Conservation (phyloP, 2,329 filamentous ascomycete genomes). For the Fonsecaea erecta region DNA sequence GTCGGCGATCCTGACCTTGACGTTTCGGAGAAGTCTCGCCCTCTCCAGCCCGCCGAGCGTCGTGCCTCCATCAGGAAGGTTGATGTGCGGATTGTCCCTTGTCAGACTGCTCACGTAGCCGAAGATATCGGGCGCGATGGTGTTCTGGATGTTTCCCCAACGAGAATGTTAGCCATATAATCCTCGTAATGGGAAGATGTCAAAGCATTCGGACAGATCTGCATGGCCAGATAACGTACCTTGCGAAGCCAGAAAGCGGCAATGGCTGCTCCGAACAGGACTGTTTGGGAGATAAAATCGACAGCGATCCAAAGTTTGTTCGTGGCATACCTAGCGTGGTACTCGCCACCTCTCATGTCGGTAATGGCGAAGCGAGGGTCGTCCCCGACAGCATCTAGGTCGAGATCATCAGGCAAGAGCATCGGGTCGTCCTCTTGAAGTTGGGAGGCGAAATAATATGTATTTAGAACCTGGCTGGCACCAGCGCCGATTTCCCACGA, state of each 20-base stretch:
- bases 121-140: conserved; percentile 9
- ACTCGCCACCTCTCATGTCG: conserved; percentile 1
- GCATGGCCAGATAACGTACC: neutral
- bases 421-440: neutral
- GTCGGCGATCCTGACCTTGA: conserved; percentile 37
- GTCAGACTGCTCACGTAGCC: conserved; percentile 35
- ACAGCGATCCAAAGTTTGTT: conserved; percentile 18
- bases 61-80: conserved; percentile 33
- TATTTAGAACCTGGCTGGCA: neutral
- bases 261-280: conserved; percentile 14
- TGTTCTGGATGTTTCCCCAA: neutral
- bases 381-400: neutral
- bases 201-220: no score
- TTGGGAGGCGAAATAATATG: neutral
- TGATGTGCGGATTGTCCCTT: conserved; percentile 37
- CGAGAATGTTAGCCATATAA: neutral
- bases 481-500: neutral
- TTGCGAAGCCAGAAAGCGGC: conserved; percentile 17
- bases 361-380: neutral
- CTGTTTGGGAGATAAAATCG: conserved; percentile 13
- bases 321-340: conserved; percentile 9
- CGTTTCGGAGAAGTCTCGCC: conserved; percentile 30
- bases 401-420: neutral
- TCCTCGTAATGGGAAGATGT: neutral
- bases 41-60: conserved; percentile 36